Evolutionary conservation across 129 eudicot genomes (phyloP), one percentile per base, ranked within the genome.

Genomic region (Tanacetum coccineum): DNA sequence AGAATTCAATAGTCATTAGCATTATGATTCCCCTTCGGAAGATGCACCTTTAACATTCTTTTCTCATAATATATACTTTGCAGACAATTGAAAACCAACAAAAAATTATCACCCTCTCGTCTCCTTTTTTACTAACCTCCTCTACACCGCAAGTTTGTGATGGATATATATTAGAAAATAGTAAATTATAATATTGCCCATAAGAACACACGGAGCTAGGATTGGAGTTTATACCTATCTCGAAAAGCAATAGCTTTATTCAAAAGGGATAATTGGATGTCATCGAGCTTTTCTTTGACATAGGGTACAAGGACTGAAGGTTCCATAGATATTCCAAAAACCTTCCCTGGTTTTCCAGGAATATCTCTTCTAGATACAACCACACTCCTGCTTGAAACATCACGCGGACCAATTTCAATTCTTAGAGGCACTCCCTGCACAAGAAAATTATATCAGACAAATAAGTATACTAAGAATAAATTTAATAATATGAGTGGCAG

Each of bases 301-400:
- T 84, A 89, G 46, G 84, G 67, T 36, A 87, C 81, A 55, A 94
- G 78, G 65, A 75, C 73, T 14, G 87, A 81, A 30, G 99, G 70
- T 70, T 89, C 95, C 97, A 94, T 89, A 50, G 95, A 89, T 77
- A 93, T 74, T 50, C 99, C 96, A 62, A 88, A 93, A 69, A 84
- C 92, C 77, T 88, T 93, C 74, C 98, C 96, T 65, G 88, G 92
- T 70, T 93, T 93, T 56, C 95, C 96, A 62, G 96, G 98, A 77
- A 93, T 78, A 70, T 93, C 98, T 85, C 98, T 86, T 85, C 98
- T 82, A 46, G 95, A 88, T 81, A 88, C 66, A 39, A 93, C 98
- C 61, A 93, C 87, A 25, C 79, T 88, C 28, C 68, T 80, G 75
- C 94, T 93, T 60, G 83, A 71, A 71, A 93, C 96, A 42, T 93